Base-by-base conservation (phyloP, 1,284 basidiomycete genomes). In the Golubevia sp. region DNA sequence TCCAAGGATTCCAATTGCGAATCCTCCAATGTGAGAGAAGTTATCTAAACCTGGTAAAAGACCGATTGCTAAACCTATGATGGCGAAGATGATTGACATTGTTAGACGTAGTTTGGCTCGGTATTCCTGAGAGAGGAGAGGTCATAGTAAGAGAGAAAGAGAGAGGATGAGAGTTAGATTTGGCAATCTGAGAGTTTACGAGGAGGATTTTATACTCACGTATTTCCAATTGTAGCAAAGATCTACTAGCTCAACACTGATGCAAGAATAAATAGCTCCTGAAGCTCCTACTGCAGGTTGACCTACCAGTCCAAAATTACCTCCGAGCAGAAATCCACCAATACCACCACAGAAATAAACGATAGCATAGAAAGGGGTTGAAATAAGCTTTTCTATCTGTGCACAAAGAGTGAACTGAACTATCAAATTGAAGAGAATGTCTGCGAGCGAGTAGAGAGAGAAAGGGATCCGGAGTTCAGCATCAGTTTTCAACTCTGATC, bases 11-110 rank as follows among this genome's bases (percentile, higher is more conserved):
- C 27, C 49, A 15, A 18, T 44, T 26, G 2, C 8, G 44, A 4
- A 81, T 2, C 82, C 82, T 8, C 82, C 82, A 49, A 84, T 83
- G 62, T 84, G 82, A 2, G 79, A 74, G 59, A 83, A 84, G 63
- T 83, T 84, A 65, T 83, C 82, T 50, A 83, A 63, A 0, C 79
- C 81, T 0, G 82, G 81, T 27, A 83, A 56, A 18, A 84, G 62
- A 2, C 82, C 82, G 15, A 84, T 63, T 1, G 64, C 79, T 20
- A 84, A 64, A 0, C 81, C 81, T 27, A 83, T 24, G 20, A 79
- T 49, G 2, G 74, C 61, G 53, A 83, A 78, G 0, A 72, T 59
- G 25, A 79, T 55, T 25, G 76, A 76, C 62, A 77, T 66, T 11
- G 58, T 58, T 15, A 81, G 60, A 2, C 80, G 63, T 30, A 56